Conservation (phyloP, 2,329 filamentous ascomycete species). For the Capronia coronata region DNA sequence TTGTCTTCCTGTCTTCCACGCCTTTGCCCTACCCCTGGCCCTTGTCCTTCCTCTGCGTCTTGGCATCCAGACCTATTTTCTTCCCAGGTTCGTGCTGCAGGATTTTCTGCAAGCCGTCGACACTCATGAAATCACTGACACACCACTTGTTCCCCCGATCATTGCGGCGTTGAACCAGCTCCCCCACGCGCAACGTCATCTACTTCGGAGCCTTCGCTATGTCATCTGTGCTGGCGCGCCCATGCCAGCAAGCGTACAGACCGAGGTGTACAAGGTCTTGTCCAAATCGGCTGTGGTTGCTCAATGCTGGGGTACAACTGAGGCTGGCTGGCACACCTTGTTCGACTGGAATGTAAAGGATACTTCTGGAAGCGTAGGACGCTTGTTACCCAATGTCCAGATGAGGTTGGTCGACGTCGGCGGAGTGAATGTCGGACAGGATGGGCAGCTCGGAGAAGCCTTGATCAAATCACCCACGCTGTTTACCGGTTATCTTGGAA, state of each 20-base stretch:
- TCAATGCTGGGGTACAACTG: slow-evolving; percentile 53
- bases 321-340: slow-evolving; percentile 38
- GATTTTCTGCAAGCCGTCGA: slow-evolving; percentile 38
- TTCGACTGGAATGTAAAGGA: slow-evolving; percentile 36
- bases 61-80: slow-evolving; percentile 44
- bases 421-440: slow-evolving; percentile 30
- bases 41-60: slow-evolving; percentile 43
- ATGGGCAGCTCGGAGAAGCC: slow-evolving; percentile 34
- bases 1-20: slow-evolving; percentile 50
- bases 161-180: slow-evolving; percentile 35
- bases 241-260: slow-evolving; percentile 39
- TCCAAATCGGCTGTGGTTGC: slow-evolving; percentile 38
- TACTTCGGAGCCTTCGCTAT: slow-evolving; percentile 39
- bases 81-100: slow-evolving; percentile 41
- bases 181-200: slow-evolving; percentile 18
- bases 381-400: slow-evolving; percentile 35
- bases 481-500: slow-evolving; percentile 36
- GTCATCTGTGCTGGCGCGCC: slow-evolving; percentile 47
- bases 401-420: slow-evolving; percentile 34
- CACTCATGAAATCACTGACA: slow-evolving; percentile 44
- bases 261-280: slow-evolving; percentile 39
- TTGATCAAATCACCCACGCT: slow-evolving; percentile 37
- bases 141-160: slow-evolving; percentile 45
- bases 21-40: slow-evolving; percentile 44
- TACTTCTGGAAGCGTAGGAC: slow-evolving; percentile 44